These are phyloP conservation scores for Sutorius australiensis DNA, from an alignment of 768 basidiomycete species.

Conservation along the genomic window DNA sequence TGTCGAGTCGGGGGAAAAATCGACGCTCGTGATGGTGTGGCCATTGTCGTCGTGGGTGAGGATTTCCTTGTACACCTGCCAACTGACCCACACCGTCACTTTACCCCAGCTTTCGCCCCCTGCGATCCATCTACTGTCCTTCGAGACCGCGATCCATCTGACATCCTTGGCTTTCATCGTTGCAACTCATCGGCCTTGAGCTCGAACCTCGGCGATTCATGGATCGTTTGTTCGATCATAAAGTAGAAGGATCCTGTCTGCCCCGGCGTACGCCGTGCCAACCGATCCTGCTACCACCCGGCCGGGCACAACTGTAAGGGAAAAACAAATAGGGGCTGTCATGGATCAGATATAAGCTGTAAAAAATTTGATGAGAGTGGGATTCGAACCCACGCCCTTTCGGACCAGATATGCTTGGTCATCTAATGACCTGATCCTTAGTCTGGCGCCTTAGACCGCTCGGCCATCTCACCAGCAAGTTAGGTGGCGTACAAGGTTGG, in stretches of 20 bases:
- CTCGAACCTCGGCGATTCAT: too few relatives aligned
- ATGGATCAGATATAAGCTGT: not conserved
- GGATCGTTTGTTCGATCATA: too few relatives aligned
- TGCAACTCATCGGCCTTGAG: not conserved
- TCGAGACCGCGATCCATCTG: constrained; percentile 5
- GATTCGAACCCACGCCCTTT: constrained; percentile 43
- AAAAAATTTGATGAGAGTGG: constrained; percentile 31
- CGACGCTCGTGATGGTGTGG: constrained; percentile 7
- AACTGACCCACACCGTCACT: constrained; percentile 3
- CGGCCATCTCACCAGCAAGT: constrained; percentile 43
- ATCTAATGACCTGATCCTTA: constrained; percentile 39
- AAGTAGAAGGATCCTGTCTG: too few relatives aligned
- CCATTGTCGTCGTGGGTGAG: constrained; percentile 1
- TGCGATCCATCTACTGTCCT: constrained; percentile 4
- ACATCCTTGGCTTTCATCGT: constrained; percentile 2
- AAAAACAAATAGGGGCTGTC: too few relatives aligned
- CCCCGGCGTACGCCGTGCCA: too few relatives aligned
- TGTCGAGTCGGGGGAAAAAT: constrained; percentile 8
- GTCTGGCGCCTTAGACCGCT: constrained; percentile 64
- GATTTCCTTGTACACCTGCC: not conserved
- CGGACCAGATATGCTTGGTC: constrained; percentile 33
- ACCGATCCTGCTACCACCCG: too few relatives aligned
- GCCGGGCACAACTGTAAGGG: too few relatives aligned
- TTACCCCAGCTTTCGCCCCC: constrained; percentile 11
- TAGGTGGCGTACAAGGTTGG: not conserved